Evolutionary conservation across 805 yeast genomes (phyloP).

Genomic region (Lipomyces sp.): DNA sequence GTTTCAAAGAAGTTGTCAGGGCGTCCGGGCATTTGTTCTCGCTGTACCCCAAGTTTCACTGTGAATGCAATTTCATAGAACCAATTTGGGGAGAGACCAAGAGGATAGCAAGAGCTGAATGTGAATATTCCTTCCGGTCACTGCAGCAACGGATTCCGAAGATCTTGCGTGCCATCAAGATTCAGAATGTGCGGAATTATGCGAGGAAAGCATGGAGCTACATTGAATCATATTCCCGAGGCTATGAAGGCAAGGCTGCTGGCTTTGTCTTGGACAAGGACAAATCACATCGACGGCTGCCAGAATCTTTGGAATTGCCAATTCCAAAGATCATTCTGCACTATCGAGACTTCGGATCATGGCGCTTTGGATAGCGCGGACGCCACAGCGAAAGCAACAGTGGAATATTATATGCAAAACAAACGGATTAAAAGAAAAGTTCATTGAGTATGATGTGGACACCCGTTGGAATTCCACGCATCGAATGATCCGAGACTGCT

Average conservation of each 20-base stretch:
- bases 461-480: slow-evolving; percentile 14
- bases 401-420: slow-evolving; percentile 3
- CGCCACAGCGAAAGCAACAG: slow-evolving; percentile 10
- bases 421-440: not conserved
- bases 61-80: not conserved
- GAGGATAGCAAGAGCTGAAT: not conserved
- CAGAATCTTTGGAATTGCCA: too few species aligned
- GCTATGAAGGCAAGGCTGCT: too few species aligned
- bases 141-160: not conserved
- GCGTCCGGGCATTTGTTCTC: not conserved
- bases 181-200: slow-evolving; percentile 1
- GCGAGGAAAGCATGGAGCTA: not conserved
- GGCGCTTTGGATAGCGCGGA: too few species aligned
- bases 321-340: too few species aligned
- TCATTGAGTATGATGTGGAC: slow-evolving; percentile 11
- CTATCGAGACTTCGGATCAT: too few species aligned
- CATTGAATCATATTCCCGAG: too few species aligned
- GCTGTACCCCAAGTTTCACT: not conserved
- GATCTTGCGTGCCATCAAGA: not conserved
- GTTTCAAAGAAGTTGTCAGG: not conserved
- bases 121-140: not conserved
- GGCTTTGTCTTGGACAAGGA: too few species aligned
- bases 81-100: not conserved
- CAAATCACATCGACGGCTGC: too few species aligned
- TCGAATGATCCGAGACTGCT: slow-evolving; percentile 2